Conservation (phyloP, 2,329 filamentous ascomycete genomes). For the Elsinoe necatrix region DNA sequence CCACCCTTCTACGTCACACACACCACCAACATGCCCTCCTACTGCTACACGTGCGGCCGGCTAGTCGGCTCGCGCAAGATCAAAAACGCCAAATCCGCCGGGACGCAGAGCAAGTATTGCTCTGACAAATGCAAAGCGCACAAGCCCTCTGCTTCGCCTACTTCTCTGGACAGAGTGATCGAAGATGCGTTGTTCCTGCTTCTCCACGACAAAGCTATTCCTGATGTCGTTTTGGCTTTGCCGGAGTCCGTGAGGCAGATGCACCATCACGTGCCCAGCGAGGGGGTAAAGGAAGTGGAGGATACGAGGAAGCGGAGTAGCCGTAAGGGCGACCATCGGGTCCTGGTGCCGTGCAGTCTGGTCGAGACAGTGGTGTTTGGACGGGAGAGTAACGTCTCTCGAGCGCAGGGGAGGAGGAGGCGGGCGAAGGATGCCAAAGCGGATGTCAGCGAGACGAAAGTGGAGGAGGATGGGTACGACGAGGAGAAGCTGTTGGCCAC, state of each 20-base stretch:
- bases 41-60: slow-evolving; percentile 51
- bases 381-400: neutral
- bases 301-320: neutral
- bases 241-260: neutral
- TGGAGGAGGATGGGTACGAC: slow-evolving; percentile 14
- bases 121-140: slow-evolving; percentile 46
- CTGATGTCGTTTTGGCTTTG: neutral
- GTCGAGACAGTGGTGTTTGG: slow-evolving; percentile 47
- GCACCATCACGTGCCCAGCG: neutral
- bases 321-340: slow-evolving; percentile 41
- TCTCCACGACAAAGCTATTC: slow-evolving; percentile 28
- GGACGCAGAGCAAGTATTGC: slow-evolving; percentile 46
- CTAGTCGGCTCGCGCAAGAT: slow-evolving; percentile 37
- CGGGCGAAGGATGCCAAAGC: neutral
- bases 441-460: neutral
- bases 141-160: slow-evolving; percentile 39
- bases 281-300: neutral
- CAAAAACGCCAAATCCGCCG: slow-evolving; percentile 26
- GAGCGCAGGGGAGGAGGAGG: neutral
- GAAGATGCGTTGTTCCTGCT: slow-evolving; percentile 42
- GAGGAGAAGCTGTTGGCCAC: slow-evolving; percentile 1
- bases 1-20: slow-evolving; percentile 47
- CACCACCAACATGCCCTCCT: slow-evolving; percentile 39
- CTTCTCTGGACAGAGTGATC: slow-evolving; percentile 41
- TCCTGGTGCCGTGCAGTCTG: slow-evolving; percentile 43